Evolutionary conservation across 2,329 filamentous ascomycete species (phyloP), one percentile per base, ranked within the genome.

Genomic region (Colletotrichum sojae): DNA sequence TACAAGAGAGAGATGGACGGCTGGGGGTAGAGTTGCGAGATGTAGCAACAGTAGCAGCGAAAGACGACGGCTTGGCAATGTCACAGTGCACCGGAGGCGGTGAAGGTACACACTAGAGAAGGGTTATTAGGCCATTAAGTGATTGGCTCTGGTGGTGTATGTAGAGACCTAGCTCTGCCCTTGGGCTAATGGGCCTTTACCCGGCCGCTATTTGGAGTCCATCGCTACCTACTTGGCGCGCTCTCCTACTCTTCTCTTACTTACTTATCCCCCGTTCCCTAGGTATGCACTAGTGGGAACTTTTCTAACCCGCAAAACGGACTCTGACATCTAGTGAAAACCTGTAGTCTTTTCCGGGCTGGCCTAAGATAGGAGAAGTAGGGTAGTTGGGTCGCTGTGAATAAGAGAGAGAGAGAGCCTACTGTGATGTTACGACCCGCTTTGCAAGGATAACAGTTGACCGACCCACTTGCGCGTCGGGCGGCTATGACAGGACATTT

Each of bases 191-290:
- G 51, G 64, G 64, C 36, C 45, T 57, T 63, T 53, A 63, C 45
- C 64, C 59, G 64, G 52, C 58, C 64, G 58, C 63, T 52, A 15
- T 56, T 67, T 57, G 57, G 63, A 56, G 52, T 52, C 20, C 22
- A 22, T 63, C 22, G 6, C 64, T 31, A 52, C 49, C 15, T 20
- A 16, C 13, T 18, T 16, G 18, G 43, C 10, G 46, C 18, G 46
- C 13, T 22, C 1, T 16, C 22, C 40, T 13, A 5, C 52, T n/a
- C 63, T 59, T 55, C 39, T 46, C 31, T 25, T 10, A 9, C 27
- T 31, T 10, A 31, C 27, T 31, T 10, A 31, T 31, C 40, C 63
- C 63, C 57, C 53, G 48, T 58, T 49, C 60, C 46, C 46, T 49
- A 16, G 27, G 31, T 36, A n/a, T 65, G 66, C 31, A 43, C 59